Conservation (phyloP, 2,329 filamentous ascomycete species). For the Talaromyces amestolkiae region DNA sequence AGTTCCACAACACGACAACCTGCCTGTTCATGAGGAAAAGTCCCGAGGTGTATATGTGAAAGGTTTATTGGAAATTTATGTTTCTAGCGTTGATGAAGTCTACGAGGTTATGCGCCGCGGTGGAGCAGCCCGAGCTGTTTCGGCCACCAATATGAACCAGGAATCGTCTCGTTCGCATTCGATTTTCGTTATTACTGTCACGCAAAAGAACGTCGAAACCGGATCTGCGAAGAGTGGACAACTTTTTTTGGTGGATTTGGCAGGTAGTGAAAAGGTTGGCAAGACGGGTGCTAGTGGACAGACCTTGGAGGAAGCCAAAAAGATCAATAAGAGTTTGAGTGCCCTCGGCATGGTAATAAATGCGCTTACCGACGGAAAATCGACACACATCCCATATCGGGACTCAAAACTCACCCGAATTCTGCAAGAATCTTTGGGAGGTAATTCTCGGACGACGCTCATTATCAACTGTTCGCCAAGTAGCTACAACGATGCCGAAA, state of each 20-base stretch:
- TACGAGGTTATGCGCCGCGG: conserved; percentile 96
- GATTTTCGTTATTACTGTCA: conserved; percentile 95
- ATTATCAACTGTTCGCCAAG: conserved; percentile 99
- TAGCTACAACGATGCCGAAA: conserved; percentile 97
- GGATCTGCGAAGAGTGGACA: conserved; percentile 95
- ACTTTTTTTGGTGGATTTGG: conserved; percentile 95
- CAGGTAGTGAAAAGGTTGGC: conserved; percentile 96
- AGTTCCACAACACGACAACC: conserved; percentile 88
- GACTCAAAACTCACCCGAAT: conserved; percentile 98
- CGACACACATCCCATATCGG: conserved; percentile 90
- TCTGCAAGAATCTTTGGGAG: conserved; percentile 92
- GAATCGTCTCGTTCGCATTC: conserved; percentile 98
- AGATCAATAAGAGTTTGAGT: conserved; percentile 99
- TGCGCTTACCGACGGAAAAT: conserved; percentile 93
- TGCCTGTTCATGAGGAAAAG: conserved; percentile 98
- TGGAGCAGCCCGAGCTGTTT: conserved; percentile 83
- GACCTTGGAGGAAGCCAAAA: conserved; percentile 96
- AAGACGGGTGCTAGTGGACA: conserved; percentile 98
- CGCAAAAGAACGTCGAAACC: conserved; percentile 96
- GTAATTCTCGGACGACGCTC: conserved; percentile 95
- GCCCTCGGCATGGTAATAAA: conserved; percentile 99
- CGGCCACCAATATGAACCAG: conserved; percentile 98
- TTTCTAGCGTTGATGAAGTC: conserved; percentile 91
- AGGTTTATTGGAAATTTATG: conserved; percentile 89
- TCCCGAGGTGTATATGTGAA: conserved; percentile 95